A percentile compares a stretch with the other conserved stretches of the same genome.
phyloP scores from a whole-genome alignment of 371 early-diverging fungal species.

The Apophysomyces trapeziformis region DNA sequence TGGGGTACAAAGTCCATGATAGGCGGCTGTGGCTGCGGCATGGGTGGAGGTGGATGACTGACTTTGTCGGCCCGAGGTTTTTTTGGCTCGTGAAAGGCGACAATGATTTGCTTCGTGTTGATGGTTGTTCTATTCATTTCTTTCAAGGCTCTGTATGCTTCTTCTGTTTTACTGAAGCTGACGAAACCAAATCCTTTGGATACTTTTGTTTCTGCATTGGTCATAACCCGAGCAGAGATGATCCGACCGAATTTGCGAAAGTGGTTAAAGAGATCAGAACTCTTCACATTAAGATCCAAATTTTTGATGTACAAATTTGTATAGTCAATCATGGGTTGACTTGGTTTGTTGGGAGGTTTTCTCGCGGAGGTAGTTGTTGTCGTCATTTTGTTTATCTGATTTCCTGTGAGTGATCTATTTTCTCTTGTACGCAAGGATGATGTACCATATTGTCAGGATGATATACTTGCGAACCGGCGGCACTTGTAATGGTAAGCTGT shows the following conservation, averaged over 20 bases:
- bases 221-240: slow-evolving; percentile 53
- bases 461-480: not conserved
- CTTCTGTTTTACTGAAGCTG: slow-evolving; percentile 19
- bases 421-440: too few relatives aligned
- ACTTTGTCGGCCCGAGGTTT: slow-evolving; percentile 4
- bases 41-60: not conserved
- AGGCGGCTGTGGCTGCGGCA: slow-evolving; percentile 4
- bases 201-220: slow-evolving; percentile 18
- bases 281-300: slow-evolving; percentile 42
- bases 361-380: not conserved
- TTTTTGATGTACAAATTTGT: slow-evolving; percentile 54
- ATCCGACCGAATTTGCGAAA: slow-evolving; percentile 51
- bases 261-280: slow-evolving; percentile 40
- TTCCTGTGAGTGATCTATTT: not conserved
- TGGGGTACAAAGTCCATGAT: not conserved
- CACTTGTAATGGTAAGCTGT: not conserved
- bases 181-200: slow-evolving; percentile 20
- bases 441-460: not conserved
- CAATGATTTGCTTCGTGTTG: slow-evolving; percentile 13
- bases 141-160: slow-evolving; percentile 16
- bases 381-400: slow-evolving; percentile 4
- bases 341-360: slow-evolving; percentile 7
- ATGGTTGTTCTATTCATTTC: slow-evolving; percentile 17
- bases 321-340: slow-evolving; percentile 24
- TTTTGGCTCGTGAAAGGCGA: slow-evolving; percentile 26